Evolutionary conservation across 2,329 filamentous ascomycete genomes (phyloP).

Genomic region (Colletotrichum sp.): DNA sequence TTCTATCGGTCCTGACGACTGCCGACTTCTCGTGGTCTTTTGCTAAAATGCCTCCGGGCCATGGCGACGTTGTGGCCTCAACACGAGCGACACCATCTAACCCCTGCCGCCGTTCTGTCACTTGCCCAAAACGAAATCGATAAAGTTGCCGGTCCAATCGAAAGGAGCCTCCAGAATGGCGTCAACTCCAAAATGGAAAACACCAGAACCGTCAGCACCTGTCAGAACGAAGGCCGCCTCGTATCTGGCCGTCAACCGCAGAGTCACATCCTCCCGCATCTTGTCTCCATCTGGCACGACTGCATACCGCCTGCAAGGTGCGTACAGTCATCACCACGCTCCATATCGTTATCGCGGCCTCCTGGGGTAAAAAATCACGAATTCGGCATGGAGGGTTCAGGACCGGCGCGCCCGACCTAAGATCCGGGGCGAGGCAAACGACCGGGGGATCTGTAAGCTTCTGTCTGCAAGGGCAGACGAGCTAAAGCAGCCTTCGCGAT

Average conservation of each 20-base stretch:
- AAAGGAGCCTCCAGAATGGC: neutral
- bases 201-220: neutral
- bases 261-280: constrained; percentile 7
- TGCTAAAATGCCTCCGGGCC: neutral
- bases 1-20: neutral
- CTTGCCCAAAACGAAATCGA: constrained; percentile 16
- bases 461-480: neutral
- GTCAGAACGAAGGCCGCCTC: constrained; percentile 6
- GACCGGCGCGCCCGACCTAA: neutral
- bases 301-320: constrained; percentile 3
- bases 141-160: constrained; percentile 17
- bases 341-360: neutral
- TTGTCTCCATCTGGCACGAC: neutral
- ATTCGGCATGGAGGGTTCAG: neutral
- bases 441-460: neutral
- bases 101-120: neutral
- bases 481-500: neutral
- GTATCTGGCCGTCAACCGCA: constrained; percentile 3
- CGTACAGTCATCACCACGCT: constrained; percentile 11
- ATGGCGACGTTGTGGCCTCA: neutral
- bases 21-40: neutral
- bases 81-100: constrained; percentile 5
- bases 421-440: neutral
- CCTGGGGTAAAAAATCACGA: neutral
- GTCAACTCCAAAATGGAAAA: neutral